phyloP scores from a whole-genome alignment of 805 yeast genomes.

The Yueomyces sp. region DNA sequence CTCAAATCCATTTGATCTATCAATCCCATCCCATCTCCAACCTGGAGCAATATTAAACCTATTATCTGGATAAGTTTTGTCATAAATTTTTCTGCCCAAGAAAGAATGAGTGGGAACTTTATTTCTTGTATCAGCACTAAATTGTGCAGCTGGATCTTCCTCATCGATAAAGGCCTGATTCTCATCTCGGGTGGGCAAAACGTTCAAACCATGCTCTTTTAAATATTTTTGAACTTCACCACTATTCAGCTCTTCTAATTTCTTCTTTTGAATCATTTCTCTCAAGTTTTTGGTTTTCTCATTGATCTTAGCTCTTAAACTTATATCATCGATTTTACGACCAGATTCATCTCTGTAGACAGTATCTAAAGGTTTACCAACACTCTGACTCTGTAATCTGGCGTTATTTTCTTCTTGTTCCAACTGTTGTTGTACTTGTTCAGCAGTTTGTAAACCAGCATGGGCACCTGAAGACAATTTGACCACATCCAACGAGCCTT shows the following conservation, averaged over 20 bases:
- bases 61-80: slow-evolving; percentile 39
- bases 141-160: slow-evolving; percentile 57
- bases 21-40: slow-evolving; percentile 82
- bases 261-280: slow-evolving; percentile 17
- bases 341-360: slow-evolving; percentile 55
- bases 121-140: slow-evolving; percentile 19
- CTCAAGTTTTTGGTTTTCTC: slow-evolving; percentile 17
- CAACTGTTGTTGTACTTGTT: slow-evolving; percentile 27
- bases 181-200: slow-evolving; percentile 7
- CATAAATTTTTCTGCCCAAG: slow-evolving; percentile 43
- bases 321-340: slow-evolving; percentile 27
- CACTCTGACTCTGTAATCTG: slow-evolving; percentile 3
- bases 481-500: neutral
- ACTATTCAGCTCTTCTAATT: slow-evolving; percentile 26
- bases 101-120: slow-evolving; percentile 1
- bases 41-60: slow-evolving; percentile 74
- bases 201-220: slow-evolving; percentile 1
- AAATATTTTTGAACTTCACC: slow-evolving; percentile 25
- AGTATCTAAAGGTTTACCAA: slow-evolving; percentile 21
- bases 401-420: slow-evolving; percentile 20
- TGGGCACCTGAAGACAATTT: slow-evolving; percentile 22
- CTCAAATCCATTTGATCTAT: slow-evolving; percentile 83
- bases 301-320: slow-evolving; percentile 6
- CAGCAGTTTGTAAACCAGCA: slow-evolving; percentile 37
- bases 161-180: neutral